phyloP scores from a whole-genome alignment of 208 protist species.

The Tritrichomonas foetus region DNA sequence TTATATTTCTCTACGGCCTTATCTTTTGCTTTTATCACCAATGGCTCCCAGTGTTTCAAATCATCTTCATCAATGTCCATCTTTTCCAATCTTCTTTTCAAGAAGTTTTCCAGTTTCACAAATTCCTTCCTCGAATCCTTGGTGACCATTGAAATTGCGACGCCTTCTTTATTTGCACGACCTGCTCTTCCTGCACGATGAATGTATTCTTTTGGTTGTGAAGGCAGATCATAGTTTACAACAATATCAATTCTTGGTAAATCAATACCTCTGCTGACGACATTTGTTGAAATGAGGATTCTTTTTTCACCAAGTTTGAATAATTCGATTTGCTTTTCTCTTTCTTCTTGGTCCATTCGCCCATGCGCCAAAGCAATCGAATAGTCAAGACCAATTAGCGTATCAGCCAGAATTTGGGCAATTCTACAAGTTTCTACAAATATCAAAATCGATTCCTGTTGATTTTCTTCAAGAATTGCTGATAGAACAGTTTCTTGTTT shows the following conservation, averaged over 20 bases:
- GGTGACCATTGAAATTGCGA: background rate
- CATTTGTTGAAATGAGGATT: conserved; percentile 4
- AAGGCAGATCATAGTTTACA: conserved; percentile 30
- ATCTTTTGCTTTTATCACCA: background rate
- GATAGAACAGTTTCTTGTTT: background rate
- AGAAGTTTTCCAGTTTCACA: background rate
- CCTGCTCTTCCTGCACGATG: conserved; percentile 23
- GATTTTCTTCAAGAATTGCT: background rate
- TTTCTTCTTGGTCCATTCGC: background rate
- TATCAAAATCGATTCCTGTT: background rate
- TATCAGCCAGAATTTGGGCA: background rate
- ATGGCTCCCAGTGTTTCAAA: background rate
- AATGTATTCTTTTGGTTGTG: background rate
- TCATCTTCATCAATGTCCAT: background rate
- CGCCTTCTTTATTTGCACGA: background rate
- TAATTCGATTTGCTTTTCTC: background rate
- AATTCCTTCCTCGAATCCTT: background rate
- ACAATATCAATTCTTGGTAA: conserved; percentile 40
- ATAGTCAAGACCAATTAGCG: background rate
- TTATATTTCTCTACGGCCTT: conserved; percentile 15
- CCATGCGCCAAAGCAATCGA: background rate
- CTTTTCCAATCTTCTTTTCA: background rate
- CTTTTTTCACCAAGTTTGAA: background rate
- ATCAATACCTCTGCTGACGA: background rate
- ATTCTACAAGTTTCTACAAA: background rate